Conservation (phyloP, 352 stramenopile species). For the Globisporangium orthogonon region DNA sequence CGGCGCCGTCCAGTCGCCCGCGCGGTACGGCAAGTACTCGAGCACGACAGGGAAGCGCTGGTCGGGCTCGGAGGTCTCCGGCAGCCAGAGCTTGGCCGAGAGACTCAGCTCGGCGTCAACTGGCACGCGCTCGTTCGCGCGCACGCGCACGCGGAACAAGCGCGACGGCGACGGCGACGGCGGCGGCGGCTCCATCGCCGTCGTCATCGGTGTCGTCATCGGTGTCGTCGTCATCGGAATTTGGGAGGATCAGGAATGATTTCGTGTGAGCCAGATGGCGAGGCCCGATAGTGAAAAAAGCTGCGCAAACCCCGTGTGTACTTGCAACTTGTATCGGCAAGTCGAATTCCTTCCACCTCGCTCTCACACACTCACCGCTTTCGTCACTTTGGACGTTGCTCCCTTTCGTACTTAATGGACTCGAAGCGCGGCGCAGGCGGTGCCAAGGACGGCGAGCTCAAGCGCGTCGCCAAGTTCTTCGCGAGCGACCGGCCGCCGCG, state of each 20-base stretch:
- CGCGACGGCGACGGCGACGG: no score
- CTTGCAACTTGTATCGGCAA: no score
- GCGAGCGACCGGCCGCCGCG: slow-evolving; percentile 69
- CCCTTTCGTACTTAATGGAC: slow-evolving; percentile 1
- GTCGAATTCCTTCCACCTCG: no score
- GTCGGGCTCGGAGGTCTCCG: background rate
- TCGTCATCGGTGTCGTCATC: no score
- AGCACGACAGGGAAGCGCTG: slow-evolving; percentile 30
- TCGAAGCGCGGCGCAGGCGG: slow-evolving; percentile 6
- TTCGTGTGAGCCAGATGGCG: no score
- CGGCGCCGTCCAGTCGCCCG: slow-evolving; percentile 38
- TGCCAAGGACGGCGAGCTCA: slow-evolving; percentile 32
- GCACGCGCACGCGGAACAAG: background rate
- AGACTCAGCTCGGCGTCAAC: slow-evolving; percentile 12
- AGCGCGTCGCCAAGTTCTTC: slow-evolving; percentile 86
- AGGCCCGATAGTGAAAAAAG: no score
- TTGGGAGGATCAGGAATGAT: no score
- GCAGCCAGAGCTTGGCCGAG: slow-evolving; percentile 29
- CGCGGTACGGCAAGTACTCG: slow-evolving; percentile 52
- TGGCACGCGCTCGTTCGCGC: background rate
- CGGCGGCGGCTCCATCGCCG: no score
- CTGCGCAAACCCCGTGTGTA: no score
- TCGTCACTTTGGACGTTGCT: no score
- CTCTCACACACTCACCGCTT: no score
- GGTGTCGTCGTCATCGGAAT: no score